phyloP scores from a whole-genome alignment of 805 yeast species.

The Candida methanosorbosa region DNA sequence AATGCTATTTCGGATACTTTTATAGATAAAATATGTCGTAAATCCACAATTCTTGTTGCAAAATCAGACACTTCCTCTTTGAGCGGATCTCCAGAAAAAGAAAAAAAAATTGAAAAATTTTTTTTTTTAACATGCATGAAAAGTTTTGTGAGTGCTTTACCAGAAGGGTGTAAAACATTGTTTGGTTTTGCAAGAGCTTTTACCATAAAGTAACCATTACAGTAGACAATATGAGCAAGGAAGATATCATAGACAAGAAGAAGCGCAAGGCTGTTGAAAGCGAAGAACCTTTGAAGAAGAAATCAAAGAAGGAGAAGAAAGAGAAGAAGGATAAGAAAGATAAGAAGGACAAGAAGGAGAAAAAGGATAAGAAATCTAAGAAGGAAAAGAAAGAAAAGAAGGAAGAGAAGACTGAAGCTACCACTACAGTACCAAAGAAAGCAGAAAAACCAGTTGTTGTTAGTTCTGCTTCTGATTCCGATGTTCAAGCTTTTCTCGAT shows the following conservation, averaged over 20 bases:
- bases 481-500: constrained; percentile 51
- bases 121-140: too few species aligned
- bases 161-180: too few species aligned
- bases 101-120: too few species aligned
- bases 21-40: too few species aligned
- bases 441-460: constrained; percentile 17
- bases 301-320: constrained; percentile 20
- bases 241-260: constrained; percentile 20
- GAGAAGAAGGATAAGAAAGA: constrained; percentile 26
- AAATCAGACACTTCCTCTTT: too few species aligned
- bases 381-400: constrained; percentile 20
- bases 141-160: too few species aligned
- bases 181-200: too few species aligned
- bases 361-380: constrained; percentile 28
- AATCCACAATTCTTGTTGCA: too few species aligned
- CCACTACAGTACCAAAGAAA: too few species aligned
- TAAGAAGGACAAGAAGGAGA: constrained; percentile 31
- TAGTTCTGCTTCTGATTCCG: constrained; percentile 37
- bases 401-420: constrained; percentile 1
- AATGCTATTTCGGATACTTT: too few species aligned
- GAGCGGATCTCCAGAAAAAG: too few species aligned
- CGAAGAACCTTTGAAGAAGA: constrained; percentile 18
- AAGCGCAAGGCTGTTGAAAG: constrained; percentile 11
- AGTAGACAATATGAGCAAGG: constrained; percentile 14
- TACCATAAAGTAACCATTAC: constrained; percentile 6